Evolutionary conservation across 2,329 filamentous ascomycete species (phyloP).

Genomic region (Zymoseptoria pseudotritici): DNA sequence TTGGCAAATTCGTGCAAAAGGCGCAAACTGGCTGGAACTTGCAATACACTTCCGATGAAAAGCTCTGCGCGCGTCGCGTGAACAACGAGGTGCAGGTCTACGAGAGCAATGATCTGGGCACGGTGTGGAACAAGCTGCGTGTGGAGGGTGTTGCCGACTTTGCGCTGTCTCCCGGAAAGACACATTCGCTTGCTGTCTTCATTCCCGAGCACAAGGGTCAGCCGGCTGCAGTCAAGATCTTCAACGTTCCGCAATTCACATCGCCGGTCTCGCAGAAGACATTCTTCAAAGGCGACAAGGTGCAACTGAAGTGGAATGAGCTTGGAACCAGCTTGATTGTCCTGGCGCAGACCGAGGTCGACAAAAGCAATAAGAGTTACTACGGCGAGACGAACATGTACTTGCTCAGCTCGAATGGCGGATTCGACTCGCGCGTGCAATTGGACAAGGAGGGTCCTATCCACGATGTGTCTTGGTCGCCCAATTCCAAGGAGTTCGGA

Average conservation of each 20-base stretch:
- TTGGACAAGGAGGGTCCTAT: slow-evolving; percentile 93
- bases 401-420: slow-evolving; percentile 81
- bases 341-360: slow-evolving; percentile 93
- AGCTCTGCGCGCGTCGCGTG: slow-evolving; percentile 83
- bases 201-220: slow-evolving; percentile 88
- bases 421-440: slow-evolving; percentile 78
- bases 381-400: slow-evolving; percentile 98
- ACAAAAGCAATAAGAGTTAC: slow-evolving; percentile 98
- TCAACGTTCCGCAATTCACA: slow-evolving; percentile 80
- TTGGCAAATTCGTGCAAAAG: slow-evolving; percentile 93
- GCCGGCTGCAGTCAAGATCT: slow-evolving; percentile 90
- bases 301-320: slow-evolving; percentile 96
- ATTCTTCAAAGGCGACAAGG: slow-evolving; percentile 99
- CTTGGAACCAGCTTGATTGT: slow-evolving; percentile 87
- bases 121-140: slow-evolving; percentile 90
- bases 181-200: slow-evolving; percentile 88
- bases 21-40: slow-evolving; percentile 93
- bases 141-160: slow-evolving; percentile 88
- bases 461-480: slow-evolving; percentile 97
- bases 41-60: slow-evolving; percentile 91
- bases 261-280: slow-evolving; percentile 89
- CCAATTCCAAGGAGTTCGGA: slow-evolving; percentile 94
- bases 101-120: slow-evolving; percentile 74
- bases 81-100: slow-evolving; percentile 99
- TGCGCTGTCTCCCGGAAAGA: slow-evolving; percentile 80